Percentiles rank a stretch among this genome's conserved stretches.
Evolutionary conservation across 2,329 filamentous ascomycete species (phyloP).

Genomic region (Akanthomyces uredinophilus): DNA sequence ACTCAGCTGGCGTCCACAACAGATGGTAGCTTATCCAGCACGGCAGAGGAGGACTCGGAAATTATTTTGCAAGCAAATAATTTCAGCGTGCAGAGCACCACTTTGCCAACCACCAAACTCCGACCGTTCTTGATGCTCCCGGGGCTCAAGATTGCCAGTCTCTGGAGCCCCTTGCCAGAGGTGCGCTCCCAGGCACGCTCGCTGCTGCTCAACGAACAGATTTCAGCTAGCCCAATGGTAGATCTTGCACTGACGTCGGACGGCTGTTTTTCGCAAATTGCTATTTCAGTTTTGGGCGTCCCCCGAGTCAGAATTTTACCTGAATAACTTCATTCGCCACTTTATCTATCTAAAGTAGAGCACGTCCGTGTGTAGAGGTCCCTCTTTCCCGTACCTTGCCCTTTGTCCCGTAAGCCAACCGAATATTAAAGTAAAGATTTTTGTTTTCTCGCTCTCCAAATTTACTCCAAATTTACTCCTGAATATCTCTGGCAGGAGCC

Average conservation of each 20-base stretch:
- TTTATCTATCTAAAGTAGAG: too few relatives aligned
- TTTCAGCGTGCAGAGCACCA: neutral
- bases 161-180: neutral
- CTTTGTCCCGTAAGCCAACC: too few relatives aligned
- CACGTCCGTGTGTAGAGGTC: too few relatives aligned
- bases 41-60: neutral
- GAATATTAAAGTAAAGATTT: too few relatives aligned
- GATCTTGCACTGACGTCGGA: neutral
- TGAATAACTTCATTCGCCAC: too few relatives aligned
- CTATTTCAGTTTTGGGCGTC: too few relatives aligned
- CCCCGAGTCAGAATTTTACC: too few relatives aligned
- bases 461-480: too few relatives aligned
- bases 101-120: neutral
- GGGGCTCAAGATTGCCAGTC: slow-evolving; percentile 7
- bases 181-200: neutral
- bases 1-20: neutral
- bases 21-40: neutral
- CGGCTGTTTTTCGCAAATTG: neutral
- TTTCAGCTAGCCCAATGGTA: neutral
- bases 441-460: too few relatives aligned
- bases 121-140: slow-evolving; percentile 5
- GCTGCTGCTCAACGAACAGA: neutral
- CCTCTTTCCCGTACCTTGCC: too few relatives aligned
- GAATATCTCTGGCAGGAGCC: too few relatives aligned
- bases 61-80: neutral